phyloP scores from a whole-genome alignment of 1,139 yeast genomes.

The Casaregolazyma lundiana region DNA sequence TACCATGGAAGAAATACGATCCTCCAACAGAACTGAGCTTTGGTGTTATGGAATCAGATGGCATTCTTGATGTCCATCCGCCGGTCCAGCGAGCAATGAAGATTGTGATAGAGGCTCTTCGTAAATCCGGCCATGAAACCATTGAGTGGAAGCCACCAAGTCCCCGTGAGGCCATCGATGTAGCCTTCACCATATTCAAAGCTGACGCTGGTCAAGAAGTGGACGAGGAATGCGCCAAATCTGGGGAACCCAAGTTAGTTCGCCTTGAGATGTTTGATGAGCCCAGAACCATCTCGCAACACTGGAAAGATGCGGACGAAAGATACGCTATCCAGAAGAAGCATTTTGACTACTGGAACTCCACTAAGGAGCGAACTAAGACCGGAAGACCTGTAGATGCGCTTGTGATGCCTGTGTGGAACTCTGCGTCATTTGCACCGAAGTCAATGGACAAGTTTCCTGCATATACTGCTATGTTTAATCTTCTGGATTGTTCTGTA shows the following conservation, averaged over 20 bases:
- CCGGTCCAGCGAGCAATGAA: slow-evolving; percentile 40
- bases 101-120: slow-evolving; percentile 25
- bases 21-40: slow-evolving; percentile 32
- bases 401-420: slow-evolving; percentile 47
- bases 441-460: slow-evolving; percentile 23
- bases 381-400: slow-evolving; percentile 47
- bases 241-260: slow-evolving; percentile 46
- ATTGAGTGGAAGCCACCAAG: slow-evolving; percentile 41
- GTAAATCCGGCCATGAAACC: slow-evolving; percentile 38
- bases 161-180: slow-evolving; percentile 13
- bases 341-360: slow-evolving; percentile 37
- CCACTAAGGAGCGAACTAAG: slow-evolving; percentile 32
- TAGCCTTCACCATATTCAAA: slow-evolving; percentile 12
- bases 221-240: slow-evolving; percentile 22
- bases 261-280: slow-evolving; percentile 25
- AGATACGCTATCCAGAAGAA: slow-evolving; percentile 35
- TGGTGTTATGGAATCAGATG: slow-evolving; percentile 32
- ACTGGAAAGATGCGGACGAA: slow-evolving; percentile 43
- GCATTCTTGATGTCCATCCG: slow-evolving; percentile 36
- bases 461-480: slow-evolving; percentile 42
- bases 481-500: slow-evolving; percentile 42
- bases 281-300: slow-evolving; percentile 37
- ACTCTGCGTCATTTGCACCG: slow-evolving; percentile 43
- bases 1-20: slow-evolving; percentile 42
- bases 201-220: slow-evolving; percentile 32